A percentile compares a stretch with the other conserved stretches of the same genome.
phyloP scores from a whole-genome alignment of 2,329 filamentous ascomycete genomes.

The Xylariaceae sp. region DNA sequence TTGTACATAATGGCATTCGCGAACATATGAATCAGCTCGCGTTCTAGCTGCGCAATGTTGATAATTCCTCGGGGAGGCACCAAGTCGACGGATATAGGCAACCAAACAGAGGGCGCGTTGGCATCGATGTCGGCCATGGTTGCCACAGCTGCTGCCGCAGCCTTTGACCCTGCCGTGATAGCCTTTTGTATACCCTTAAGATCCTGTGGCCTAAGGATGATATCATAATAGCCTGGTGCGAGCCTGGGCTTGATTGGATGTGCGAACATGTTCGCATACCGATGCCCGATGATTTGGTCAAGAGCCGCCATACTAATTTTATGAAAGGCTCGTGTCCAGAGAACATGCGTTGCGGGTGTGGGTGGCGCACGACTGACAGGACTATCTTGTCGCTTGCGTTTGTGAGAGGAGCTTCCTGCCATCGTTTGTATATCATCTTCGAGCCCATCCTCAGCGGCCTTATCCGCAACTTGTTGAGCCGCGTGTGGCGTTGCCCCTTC shows the following conservation, averaged over 20 bases:
- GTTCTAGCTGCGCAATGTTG: slow-evolving; percentile 87
- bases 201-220: slow-evolving; percentile 70
- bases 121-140: slow-evolving; percentile 56
- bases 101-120: slow-evolving; percentile 51
- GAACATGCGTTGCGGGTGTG: slow-evolving; percentile 59
- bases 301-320: slow-evolving; percentile 67
- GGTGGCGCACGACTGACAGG: slow-evolving; percentile 41
- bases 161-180: slow-evolving; percentile 31
- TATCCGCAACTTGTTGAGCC: slow-evolving; percentile 51
- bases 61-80: slow-evolving; percentile 85
- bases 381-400: slow-evolving; percentile 54
- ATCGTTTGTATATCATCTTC: slow-evolving; percentile 35
- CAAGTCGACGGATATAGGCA: slow-evolving; percentile 69
- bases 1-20: slow-evolving; percentile 99
- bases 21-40: slow-evolving; percentile 93
- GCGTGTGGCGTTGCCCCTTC: slow-evolving; percentile 52
- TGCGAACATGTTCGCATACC: slow-evolving; percentile 74
- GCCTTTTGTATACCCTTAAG: slow-evolving; percentile 72
- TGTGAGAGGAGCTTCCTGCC: slow-evolving; percentile 36
- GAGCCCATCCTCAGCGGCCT: slow-evolving; percentile 49
- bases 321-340: slow-evolving; percentile 71
- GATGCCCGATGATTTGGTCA: slow-evolving; percentile 71
- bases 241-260: slow-evolving; percentile 68
- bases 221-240: slow-evolving; percentile 68
- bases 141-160: slow-evolving; percentile 47